phyloP scores from a whole-genome alignment of 1,284 basidiomycete species.

The Entoloma clypeatum region DNA sequence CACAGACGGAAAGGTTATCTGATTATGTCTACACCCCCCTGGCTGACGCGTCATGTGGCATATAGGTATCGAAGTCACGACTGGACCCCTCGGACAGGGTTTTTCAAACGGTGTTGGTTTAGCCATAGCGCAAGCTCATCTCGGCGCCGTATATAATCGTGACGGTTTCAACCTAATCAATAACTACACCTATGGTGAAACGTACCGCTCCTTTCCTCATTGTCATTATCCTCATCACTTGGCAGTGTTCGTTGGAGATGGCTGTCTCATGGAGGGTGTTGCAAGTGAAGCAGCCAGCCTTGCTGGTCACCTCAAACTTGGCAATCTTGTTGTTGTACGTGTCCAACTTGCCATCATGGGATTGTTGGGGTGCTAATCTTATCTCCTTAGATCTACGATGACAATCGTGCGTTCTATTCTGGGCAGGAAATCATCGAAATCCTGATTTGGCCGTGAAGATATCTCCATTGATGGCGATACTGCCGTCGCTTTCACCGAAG shows the following conservation, averaged over 20 bases:
- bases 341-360: constrained; percentile 11
- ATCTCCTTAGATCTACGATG: constrained; percentile 71
- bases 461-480: constrained; percentile 97
- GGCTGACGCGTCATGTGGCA: constrained; percentile 4
- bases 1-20: constrained; percentile 65
- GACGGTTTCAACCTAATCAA: constrained; percentile 80
- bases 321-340: constrained; percentile 85
- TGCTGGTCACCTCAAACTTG: constrained; percentile 90
- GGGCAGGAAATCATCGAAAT: constrained; percentile 3
- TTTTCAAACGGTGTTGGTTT: constrained; percentile 92
- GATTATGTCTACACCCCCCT: neutral
- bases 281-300: constrained; percentile 87
- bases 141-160: constrained; percentile 88
- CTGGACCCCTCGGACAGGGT: constrained; percentile 93
- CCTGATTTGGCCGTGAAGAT: constrained; percentile 44
- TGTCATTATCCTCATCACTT: constrained; percentile 16
- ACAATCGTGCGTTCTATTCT: constrained; percentile 62
- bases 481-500: constrained; percentile 89
- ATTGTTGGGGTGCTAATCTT: constrained; percentile 6
- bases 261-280: constrained; percentile 96
- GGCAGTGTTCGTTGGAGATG: constrained; percentile 86
- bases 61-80: constrained; percentile 87
- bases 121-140: constrained; percentile 89
- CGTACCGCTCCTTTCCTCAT: constrained; percentile 1
- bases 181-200: constrained; percentile 85